Evolutionary conservation across 805 yeast genomes (phyloP), one percentile per base, ranked within the genome.

Genomic region (Lipomyces yamanashiensis): DNA sequence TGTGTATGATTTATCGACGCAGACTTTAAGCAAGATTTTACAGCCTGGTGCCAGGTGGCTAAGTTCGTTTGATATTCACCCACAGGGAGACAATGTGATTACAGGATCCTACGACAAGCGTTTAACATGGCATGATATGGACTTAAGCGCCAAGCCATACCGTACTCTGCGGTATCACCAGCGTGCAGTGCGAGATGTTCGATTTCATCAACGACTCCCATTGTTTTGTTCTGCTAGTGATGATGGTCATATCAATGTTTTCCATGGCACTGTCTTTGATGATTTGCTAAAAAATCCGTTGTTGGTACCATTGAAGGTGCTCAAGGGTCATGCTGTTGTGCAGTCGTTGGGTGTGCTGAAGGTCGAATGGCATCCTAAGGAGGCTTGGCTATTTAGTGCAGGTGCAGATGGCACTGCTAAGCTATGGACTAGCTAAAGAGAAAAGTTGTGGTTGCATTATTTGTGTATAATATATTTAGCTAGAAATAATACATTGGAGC

Each of bases 321-420:
- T 95, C 74, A 85, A 88, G 50, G 99, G 98, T 10, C 99, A 95
- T 78, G 87, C 88, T 75, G 83, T 91, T 53, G 79, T 85, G 21
- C 84, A 85, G 71, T 87, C 89, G 73, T 79, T 95, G 62, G 99
- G 99, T 74, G 96, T 95, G 15, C 81, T 95, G 73, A 88, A 87
- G 73, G 84, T 89, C 54, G 84, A 85, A 55, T 95, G 99, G 99
- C 99, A 95, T 81, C 98, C 98, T 69, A 86, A 87, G 72, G 98
- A 95, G 78, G 97, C 99, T 0, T 95, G 99, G 99, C 81, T 95
- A 74, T 92, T 95, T 76, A 87, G 95, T 74, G 90, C 97, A 10
- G 99, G 98, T 72, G 98, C 98, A 23, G 99, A 95, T 77, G 91
- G 96, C 65, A 86, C 91, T 48, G 98, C 98, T 6, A 86, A 97